Conservation (phyloP, 148 eudicot species). For the Camellia japonica region DNA sequence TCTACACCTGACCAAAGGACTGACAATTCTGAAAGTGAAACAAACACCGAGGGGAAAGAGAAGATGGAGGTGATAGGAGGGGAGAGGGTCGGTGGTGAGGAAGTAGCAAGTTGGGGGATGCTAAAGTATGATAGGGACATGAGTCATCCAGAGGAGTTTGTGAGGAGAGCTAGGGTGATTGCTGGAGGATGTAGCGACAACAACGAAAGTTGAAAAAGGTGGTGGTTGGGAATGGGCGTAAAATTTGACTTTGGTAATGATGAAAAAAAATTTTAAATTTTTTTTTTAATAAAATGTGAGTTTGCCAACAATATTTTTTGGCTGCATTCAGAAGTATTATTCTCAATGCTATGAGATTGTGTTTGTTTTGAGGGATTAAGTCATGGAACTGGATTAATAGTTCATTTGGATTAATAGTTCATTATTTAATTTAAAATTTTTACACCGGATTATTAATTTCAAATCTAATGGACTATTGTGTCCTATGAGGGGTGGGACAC, state of each 20-base stretch:
- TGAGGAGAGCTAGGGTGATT: not conserved
- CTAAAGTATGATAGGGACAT: not conserved
- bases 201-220: not conserved
- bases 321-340: not conserved
- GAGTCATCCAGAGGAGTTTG: not conserved
- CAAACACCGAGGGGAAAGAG: not conserved
- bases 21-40: not conserved
- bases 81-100: not conserved
- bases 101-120: not conserved
- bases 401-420: not conserved
- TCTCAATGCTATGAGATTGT: not conserved
- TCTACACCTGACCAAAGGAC: not conserved
- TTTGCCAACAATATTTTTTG: not conserved
- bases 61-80: not conserved
- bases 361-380: too few species aligned
- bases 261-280: too few species aligned
- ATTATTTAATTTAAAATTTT: too few species aligned
- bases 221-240: not conserved
- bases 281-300: too few species aligned
- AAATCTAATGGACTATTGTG: too few species aligned
- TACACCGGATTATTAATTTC: too few species aligned
- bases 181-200: not conserved
- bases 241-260: not conserved
- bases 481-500: too few species aligned
- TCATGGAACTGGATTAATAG: not conserved